Percentiles rank a stretch among this genome's conserved stretches.
Evolutionary conservation across 495 filamentous ascomycete genomes (phyloP).

Genomic region (Penicillium taxi): DNA sequence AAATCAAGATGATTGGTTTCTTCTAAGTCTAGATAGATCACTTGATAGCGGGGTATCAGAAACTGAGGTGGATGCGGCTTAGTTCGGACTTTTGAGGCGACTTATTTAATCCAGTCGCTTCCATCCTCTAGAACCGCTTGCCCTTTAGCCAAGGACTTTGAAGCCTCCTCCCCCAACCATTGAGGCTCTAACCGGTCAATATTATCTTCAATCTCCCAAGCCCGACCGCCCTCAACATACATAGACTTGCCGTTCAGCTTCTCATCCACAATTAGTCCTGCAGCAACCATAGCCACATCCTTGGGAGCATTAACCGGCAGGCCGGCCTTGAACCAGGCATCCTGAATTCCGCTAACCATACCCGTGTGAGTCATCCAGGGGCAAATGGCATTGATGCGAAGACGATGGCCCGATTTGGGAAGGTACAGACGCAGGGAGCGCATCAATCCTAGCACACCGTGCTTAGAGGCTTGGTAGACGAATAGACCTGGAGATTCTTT

Average conservation of each 20-base stretch:
- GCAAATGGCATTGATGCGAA: constrained; percentile 47
- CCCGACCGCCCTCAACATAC: constrained; percentile 40
- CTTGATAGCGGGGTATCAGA: too few relatives aligned
- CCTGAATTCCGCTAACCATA: constrained; percentile 33
- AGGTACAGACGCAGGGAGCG: constrained; percentile 37
- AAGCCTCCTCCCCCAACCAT: constrained; percentile 40
- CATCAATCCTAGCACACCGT: constrained; percentile 44
- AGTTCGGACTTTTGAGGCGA: constrained; percentile 44
- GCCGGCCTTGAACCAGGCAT: constrained; percentile 35
- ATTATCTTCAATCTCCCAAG: constrained; percentile 43
- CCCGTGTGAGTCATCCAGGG: constrained; percentile 46
- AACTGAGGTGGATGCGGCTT: too few relatives aligned
- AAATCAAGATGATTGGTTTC: too few relatives aligned
- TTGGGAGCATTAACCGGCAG: constrained; percentile 39
- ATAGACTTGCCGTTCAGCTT: constrained; percentile 38
- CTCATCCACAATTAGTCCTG: constrained; percentile 29
- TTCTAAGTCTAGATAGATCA: too few relatives aligned
- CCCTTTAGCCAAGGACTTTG: constrained; percentile 26
- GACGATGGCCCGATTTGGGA: constrained; percentile 28
- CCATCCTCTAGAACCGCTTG: constrained; percentile 33
- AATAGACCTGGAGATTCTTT: constrained; percentile 39
- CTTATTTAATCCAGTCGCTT: constrained; percentile 39
- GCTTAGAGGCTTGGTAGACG: constrained; percentile 44
- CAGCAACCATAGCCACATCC: constrained; percentile 38
- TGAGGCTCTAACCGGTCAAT: constrained; percentile 32